Evolutionary conservation across 305 asterid species (phyloP).

Genomic region (Plantago coronopus): DNA sequence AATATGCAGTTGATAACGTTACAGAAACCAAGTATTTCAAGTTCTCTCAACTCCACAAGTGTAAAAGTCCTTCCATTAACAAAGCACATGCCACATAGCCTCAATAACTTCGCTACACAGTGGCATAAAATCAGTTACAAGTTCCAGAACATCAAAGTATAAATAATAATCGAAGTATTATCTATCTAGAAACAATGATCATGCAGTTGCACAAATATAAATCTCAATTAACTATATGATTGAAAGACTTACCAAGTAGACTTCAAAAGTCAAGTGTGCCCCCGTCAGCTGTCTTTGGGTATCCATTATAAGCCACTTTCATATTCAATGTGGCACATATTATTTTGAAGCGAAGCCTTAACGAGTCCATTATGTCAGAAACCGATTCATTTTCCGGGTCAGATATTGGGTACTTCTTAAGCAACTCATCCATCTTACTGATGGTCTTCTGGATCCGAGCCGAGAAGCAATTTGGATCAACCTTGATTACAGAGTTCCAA

Average conservation of each 20-base stretch:
- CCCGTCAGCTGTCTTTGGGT: constrained; percentile 40
- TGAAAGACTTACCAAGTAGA: background rate
- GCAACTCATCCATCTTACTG: constrained; percentile 66
- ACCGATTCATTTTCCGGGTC: constrained; percentile 69
- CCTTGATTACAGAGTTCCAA: constrained; percentile 41
- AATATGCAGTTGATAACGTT: no score
- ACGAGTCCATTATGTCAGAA: constrained; percentile 44
- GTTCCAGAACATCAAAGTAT: background rate
- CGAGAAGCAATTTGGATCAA: constrained; percentile 51
- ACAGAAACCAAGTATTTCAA: no score
- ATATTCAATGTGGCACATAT: constrained; percentile 63
- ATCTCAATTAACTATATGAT: background rate
- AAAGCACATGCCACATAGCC: no score
- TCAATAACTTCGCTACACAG: background rate
- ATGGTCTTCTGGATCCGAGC: constrained; percentile 48
- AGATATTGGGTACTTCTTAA: constrained; percentile 48
- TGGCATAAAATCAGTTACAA: background rate
- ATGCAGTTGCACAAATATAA: constrained; percentile 13
- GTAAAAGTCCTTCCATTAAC: no score
- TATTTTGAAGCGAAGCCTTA: constrained; percentile 65
- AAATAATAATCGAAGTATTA: background rate
- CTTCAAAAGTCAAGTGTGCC: constrained; percentile 39
- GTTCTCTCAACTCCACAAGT: no score
- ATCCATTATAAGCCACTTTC: constrained; percentile 62
- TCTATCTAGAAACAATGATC: constrained; percentile 20